Evolutionary conservation across 805 yeast species (phyloP).

Genomic region (Monosporozyma unispora): DNA sequence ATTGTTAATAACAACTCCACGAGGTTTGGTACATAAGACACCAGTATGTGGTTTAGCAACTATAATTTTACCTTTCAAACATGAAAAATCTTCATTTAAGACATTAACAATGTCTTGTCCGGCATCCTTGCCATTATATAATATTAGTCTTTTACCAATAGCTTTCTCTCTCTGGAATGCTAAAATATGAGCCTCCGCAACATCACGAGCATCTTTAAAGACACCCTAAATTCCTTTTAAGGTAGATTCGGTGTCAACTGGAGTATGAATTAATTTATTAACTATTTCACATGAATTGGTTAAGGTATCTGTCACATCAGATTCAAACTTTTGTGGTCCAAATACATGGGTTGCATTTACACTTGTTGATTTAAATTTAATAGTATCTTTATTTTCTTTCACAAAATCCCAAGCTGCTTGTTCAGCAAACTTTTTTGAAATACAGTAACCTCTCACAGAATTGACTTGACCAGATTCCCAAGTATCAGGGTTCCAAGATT

Average conservation of each 20-base stretch:
- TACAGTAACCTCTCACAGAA: constrained; percentile 27
- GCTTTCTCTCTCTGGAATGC: constrained; percentile 36
- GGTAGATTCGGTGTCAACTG: constrained; percentile 18
- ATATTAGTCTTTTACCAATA: constrained; percentile 29
- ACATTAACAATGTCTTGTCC: constrained; percentile 23
- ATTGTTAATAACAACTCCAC: constrained; percentile 9
- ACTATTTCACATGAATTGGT: constrained; percentile 32
- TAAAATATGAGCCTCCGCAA: constrained; percentile 45
- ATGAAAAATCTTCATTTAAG: constrained; percentile 34
- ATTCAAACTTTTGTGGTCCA: constrained; percentile 44
- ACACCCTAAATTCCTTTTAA: constrained; percentile 10
- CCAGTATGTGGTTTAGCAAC: constrained; percentile 29
- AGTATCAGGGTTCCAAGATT: constrained; percentile 32
- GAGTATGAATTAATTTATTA: constrained; percentile 27
- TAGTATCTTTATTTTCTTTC: constrained; percentile 31
- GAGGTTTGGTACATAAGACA: not conserved
- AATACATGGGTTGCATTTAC: constrained; percentile 39
- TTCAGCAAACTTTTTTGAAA: constrained; percentile 48
- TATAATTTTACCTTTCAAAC: constrained; percentile 38
- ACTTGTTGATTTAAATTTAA: constrained; percentile 33
- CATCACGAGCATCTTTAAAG: constrained; percentile 52
- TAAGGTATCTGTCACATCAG: constrained; percentile 27
- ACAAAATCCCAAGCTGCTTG: constrained; percentile 46
- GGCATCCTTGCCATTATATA: constrained; percentile 20
- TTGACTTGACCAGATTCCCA: constrained; percentile 20